Evolutionary conservation across 2,329 filamentous ascomycete genomes (phyloP).

Genomic region (Fusarium sp.): DNA sequence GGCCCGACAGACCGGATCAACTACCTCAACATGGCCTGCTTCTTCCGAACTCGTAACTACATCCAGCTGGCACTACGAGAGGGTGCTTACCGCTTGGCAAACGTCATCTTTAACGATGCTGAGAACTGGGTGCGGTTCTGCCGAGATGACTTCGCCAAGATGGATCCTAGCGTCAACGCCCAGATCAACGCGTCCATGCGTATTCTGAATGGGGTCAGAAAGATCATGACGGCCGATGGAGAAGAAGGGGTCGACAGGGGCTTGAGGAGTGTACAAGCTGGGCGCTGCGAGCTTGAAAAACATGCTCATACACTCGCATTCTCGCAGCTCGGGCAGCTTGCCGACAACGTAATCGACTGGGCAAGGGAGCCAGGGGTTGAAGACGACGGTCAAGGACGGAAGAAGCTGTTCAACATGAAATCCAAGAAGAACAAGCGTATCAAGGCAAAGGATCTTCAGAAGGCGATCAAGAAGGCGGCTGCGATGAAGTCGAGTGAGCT

Average conservation of each 20-base stretch:
- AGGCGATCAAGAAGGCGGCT: background rate
- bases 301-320: background rate
- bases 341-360: background rate
- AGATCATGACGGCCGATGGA: background rate
- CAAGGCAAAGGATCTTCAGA: background rate
- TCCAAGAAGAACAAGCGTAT: background rate
- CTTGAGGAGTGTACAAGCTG: background rate
- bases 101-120: conserved; percentile 14
- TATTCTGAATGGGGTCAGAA: conserved; percentile 14
- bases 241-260: background rate
- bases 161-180: conserved; percentile 17
- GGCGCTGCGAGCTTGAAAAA: background rate
- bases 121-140: conserved; percentile 16
- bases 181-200: conserved; percentile 15
- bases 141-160: conserved; percentile 13
- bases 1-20: conserved; percentile 27
- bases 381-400: background rate
- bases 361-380: background rate
- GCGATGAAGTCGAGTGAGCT: background rate
- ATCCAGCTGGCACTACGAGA: conserved; percentile 17
- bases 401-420: background rate
- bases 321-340: conserved; percentile 5
- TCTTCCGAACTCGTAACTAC: conserved; percentile 29
- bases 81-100: background rate
- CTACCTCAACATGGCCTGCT: conserved; percentile 28